phyloP scores from a whole-genome alignment of 495 filamentous ascomycete species.

The Rhizodiscina lignyota region DNA sequence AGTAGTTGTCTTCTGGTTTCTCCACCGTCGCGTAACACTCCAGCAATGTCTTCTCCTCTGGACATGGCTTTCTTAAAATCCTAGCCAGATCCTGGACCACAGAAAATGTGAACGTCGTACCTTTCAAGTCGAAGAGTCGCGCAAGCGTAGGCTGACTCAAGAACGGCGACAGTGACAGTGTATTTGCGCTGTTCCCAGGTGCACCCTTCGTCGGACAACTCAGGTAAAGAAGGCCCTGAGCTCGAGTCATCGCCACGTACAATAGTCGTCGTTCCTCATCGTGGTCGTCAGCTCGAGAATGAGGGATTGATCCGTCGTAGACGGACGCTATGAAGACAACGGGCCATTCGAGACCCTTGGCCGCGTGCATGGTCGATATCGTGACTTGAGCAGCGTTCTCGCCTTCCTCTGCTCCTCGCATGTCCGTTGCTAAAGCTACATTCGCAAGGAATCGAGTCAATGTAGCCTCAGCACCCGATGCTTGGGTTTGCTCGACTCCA shows the following conservation, averaged over 20 bases:
- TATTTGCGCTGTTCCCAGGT: no score
- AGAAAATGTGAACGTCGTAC: constrained; percentile 36
- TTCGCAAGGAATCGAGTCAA: constrained; percentile 79
- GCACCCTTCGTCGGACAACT: constrained; percentile 63
- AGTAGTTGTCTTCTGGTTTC: constrained; percentile 43
- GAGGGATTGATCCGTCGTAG: constrained; percentile 86
- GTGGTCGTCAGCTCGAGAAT: constrained; percentile 76
- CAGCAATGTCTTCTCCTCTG: constrained; percentile 21
- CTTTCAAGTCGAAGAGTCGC: constrained; percentile 34
- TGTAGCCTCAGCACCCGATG: constrained; percentile 39
- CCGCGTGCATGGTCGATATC: constrained; percentile 91
- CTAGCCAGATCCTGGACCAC: constrained; percentile 42
- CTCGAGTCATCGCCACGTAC: constrained; percentile 97
- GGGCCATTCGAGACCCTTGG: constrained; percentile 96
- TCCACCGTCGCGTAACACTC: constrained; percentile 18
- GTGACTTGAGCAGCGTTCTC: constrained; percentile 50
- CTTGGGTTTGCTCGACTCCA: constrained; percentile 44
- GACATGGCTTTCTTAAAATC: constrained; percentile 42
- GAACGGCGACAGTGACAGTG: neutral
- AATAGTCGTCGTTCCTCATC: constrained; percentile 83
- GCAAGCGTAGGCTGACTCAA: neutral
- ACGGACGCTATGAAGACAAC: constrained; percentile 86
- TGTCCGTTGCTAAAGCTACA: constrained; percentile 68
- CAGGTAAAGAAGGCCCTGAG: constrained; percentile 79
- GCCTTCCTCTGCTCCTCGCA: constrained; percentile 29